Conservation (phyloP, 2,329 filamentous ascomycete species). For the Beauveria pseudobassiana region DNA sequence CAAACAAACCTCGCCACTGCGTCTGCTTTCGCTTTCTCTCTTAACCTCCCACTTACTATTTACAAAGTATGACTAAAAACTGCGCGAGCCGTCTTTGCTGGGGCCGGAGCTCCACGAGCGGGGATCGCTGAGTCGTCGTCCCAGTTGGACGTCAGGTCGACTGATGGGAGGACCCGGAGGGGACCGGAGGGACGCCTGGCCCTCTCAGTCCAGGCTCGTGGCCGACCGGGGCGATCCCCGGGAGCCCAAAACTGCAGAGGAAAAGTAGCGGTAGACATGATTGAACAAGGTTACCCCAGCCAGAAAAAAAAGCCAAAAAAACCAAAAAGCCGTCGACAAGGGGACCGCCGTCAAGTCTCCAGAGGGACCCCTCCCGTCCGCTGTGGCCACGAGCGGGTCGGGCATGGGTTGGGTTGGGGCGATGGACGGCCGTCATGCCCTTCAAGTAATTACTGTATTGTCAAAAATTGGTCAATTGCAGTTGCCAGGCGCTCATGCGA, state of each 20-base stretch:
- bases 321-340: neutral
- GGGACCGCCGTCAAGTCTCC: neutral
- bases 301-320: neutral
- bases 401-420: neutral
- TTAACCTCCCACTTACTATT: neutral
- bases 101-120: neutral
- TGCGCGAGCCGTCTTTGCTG: neutral
- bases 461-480: neutral
- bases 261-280: neutral
- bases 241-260: neutral
- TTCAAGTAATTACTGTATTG: neutral
- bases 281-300: neutral
- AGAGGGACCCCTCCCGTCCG: neutral
- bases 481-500: neutral
- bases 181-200: neutral
- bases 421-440: neutral
- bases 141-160: neutral
- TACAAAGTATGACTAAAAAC: neutral
- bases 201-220: neutral
- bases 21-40: neutral
- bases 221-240: neutral
- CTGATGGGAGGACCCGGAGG: conserved; percentile 6
- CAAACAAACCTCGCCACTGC: neutral
- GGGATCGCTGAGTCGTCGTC: conserved; percentile 5
- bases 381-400: conserved; percentile 1